Base-by-base conservation (phyloP, 2,329 filamentous ascomycete species). In the Chrysoporthe puriensis region DNA sequence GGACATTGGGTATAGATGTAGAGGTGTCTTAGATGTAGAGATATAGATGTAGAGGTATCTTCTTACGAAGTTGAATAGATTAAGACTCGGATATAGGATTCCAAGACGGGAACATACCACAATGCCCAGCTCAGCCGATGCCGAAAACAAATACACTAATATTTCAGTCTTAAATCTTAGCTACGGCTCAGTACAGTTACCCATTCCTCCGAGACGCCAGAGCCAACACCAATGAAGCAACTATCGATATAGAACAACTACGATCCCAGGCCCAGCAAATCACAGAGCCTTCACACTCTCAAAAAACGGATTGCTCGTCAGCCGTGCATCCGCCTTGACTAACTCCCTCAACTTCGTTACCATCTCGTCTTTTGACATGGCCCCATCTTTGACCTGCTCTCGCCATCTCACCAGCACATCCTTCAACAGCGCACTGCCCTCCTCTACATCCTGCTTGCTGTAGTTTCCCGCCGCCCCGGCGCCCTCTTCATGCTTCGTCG, bases 371-470 rank as follows among this genome's bases (percentile, higher is more conserved):
- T 89, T 88, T 67, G 82, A 89, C 83, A 93, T 82, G 4, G 82
- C 77, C 42, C 84, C 86, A 1, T 79, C 84, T 68, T 87, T 81
- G 13, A 88, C 87, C 76, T 95, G 90, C 63, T 88, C 85, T 83
- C 97, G 97, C 96, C 96, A 99, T 77, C 88, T 86, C 52, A 91
- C 80, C 68, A 99, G 80, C 75, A 97, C 85, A 59, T 90, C 87
- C 81, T 98, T 98, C 61, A 99, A 83, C 79, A 97, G 81, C 34
- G 86, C 86, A 76, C 91, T 97, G 8, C 96, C 96, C 77, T 95
- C 88, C 73, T 97, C 94, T 0, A 98, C 91, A 72, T 99, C 94
- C 71, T 94, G 87, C 74, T 93, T 94, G 71, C 86, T 91, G 76
- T 93, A 93, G 72, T 87, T 81, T 8, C 84, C 82, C 7, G 84